phyloP scores from a whole-genome alignment of 2,329 filamentous ascomycete species.

The Colletotrichum caudatum region DNA sequence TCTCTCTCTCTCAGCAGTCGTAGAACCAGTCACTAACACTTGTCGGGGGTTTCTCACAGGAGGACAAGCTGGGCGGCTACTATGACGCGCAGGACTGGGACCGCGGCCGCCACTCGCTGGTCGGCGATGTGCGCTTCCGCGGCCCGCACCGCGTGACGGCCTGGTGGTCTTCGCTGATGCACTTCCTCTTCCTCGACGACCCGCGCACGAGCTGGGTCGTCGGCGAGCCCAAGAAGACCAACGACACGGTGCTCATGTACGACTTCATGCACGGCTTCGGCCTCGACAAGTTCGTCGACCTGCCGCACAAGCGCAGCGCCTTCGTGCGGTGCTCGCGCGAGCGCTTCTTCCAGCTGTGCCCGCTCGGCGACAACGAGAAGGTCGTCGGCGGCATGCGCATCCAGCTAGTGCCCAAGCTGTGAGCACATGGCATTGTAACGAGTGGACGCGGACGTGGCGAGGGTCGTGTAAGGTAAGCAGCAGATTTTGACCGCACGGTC shows the following conservation, averaged over 20 bases:
- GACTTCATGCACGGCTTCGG: constrained; percentile 80
- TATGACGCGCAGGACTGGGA: constrained; percentile 68
- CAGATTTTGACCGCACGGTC: background rate
- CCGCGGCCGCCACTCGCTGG: constrained; percentile 69
- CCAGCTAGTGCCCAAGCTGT: constrained; percentile 67
- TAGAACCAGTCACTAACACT: constrained; percentile 11
- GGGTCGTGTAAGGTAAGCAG: background rate
- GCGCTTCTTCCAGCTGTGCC: constrained; percentile 77
- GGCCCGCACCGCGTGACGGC: constrained; percentile 71
- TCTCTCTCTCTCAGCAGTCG: constrained; percentile 31
- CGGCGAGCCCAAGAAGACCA: constrained; percentile 80
- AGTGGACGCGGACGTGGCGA: background rate
- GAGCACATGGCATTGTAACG: constrained; percentile 32
- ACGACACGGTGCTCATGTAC: constrained; percentile 77
- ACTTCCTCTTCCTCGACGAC: constrained; percentile 73
- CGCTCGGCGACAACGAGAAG: constrained; percentile 68
- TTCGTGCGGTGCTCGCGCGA: constrained; percentile 74
- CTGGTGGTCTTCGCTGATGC: constrained; percentile 73
- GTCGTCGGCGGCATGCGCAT: constrained; percentile 66
- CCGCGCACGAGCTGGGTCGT: constrained; percentile 68
- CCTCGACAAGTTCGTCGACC: constrained; percentile 77
- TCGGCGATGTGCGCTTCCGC: constrained; percentile 70
- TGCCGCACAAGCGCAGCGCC: constrained; percentile 78
- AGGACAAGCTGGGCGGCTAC: constrained; percentile 68
- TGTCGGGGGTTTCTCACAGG: constrained; percentile 50